A percentile compares a stretch with the other conserved stretches of the same genome.
Conservation (phyloP, 805 yeast genomes). For the Myxozyma mucilagina region DNA sequence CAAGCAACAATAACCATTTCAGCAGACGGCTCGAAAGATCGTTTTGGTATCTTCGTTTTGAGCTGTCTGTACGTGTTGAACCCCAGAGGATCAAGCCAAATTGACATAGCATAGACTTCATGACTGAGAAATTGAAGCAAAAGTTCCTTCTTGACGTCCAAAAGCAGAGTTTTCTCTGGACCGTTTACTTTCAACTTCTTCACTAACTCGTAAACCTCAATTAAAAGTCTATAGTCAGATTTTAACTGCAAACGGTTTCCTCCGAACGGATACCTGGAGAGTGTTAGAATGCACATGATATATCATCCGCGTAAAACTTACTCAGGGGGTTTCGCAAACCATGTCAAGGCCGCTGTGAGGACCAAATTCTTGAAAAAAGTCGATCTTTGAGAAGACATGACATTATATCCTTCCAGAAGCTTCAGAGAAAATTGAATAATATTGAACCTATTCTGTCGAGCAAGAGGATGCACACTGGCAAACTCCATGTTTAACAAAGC, state of each 20-base stretch:
- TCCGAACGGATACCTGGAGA: conserved; percentile 69
- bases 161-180: conserved; percentile 24
- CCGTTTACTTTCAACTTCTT: conserved; percentile 24
- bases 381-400: conserved; percentile 50
- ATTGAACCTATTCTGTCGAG: conserved; percentile 74
- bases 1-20: conserved; percentile 50
- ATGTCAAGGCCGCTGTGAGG: conserved; percentile 66
- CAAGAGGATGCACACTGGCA: conserved; percentile 82
- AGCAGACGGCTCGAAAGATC: conserved; percentile 22
- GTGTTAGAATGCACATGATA: not conserved
- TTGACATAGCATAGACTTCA: conserved; percentile 68
- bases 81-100: conserved; percentile 73
- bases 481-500: conserved; percentile 52
- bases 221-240: conserved; percentile 63
- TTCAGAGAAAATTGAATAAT: conserved; percentile 67
- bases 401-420: conserved; percentile 57
- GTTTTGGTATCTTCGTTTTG: conserved; percentile 24
- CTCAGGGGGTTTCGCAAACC: conserved; percentile 66
- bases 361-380: conserved; percentile 52
- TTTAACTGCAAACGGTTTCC: conserved; percentile 70
- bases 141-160: conserved; percentile 55
- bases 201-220: conserved; percentile 49
- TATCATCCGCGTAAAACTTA: not conserved
- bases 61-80: conserved; percentile 37
- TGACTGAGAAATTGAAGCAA: conserved; percentile 66